Base-by-base conservation (phyloP, 148 eudicot species). In the Persicaria maculosa region DNA sequence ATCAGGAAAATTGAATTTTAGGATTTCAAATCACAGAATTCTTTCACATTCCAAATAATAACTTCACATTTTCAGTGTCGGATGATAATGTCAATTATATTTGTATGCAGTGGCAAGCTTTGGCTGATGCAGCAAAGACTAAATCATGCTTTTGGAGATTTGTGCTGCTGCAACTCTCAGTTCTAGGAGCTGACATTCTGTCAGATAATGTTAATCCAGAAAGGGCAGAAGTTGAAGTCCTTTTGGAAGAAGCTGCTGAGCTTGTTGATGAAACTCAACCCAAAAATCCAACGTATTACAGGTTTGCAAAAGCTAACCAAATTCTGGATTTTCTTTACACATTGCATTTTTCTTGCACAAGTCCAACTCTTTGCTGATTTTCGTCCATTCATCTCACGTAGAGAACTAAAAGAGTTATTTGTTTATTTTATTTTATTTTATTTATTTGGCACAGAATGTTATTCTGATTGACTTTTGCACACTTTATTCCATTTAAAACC, bases 241-340 rank as follows among this genome's bases (percentile, higher is more conserved):
- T 88, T 52, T 71, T 95, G 75, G 96, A 95, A 84, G 99, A 95
- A 81, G 99, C 99, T 75, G 99, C 99, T 74, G 99, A 95, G 83
- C 94, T 95, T 65, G 97, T 95, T 68, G 96, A 86, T 78, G 93
- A 84, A 70, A 84, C 91, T 81, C 88, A 83, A 81, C 87, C 72
- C 73, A 92, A 92, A 81, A 90, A 95, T 76, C 96, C 99, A 45
- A 92, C 88, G 80, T 95, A 95, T 80, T 90, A 90, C 87, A 92
- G 99, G 99, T 94, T 73, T 73, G 72, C 12, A 50, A 50, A 22
- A 9, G 57, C 12, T 70, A 5, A 57, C 47, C 9, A 7, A 17
- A 43, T 61, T 45, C 15, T 65, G 46, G 9, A 40, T 12, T 36
- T 36, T 6, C 36, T 43, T 19, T 20, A 17, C 10, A 57, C 9